phyloP scores from a whole-genome alignment of 305 asterid genomes.

The Petunia hybrid region DNA sequence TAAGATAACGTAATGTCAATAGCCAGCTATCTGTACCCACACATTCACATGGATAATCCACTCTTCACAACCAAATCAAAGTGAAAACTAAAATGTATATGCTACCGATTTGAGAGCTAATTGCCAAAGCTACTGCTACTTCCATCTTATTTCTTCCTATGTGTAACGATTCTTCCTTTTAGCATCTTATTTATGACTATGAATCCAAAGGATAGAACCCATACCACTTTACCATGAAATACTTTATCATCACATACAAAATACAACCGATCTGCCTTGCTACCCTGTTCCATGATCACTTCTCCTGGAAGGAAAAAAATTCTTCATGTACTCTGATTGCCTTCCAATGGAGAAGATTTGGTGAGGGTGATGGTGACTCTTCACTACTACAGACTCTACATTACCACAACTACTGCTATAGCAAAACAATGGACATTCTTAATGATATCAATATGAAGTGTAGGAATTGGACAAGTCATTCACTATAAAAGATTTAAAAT shows the following conservation, averaged over 20 bases:
- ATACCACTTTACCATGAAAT: constrained; percentile 74
- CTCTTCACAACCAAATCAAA: neutral
- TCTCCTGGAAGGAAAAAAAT: constrained; percentile 75
- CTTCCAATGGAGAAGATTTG: constrained; percentile 39
- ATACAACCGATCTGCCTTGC: constrained; percentile 61
- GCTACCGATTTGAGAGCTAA: neutral
- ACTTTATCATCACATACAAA: too few relatives aligned
- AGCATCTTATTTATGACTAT: neutral
- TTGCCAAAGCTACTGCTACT: constrained; percentile 4
- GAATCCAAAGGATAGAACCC: constrained; percentile 13
- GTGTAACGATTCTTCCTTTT: constrained; percentile 1
- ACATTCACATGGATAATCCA: neutral
- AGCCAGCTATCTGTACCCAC: neutral
- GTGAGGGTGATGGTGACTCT: neutral
- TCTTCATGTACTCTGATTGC: constrained; percentile 67
- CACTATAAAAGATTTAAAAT: neutral
- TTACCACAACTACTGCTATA: neutral
- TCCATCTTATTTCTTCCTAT: neutral
- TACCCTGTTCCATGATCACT: constrained; percentile 66
- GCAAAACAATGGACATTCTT: neutral
- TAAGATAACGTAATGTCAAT: neutral
- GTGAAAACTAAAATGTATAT: neutral
- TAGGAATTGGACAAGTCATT: neutral
- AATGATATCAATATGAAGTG: neutral
- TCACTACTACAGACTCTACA: constrained; percentile 9